Evolutionary conservation across 352 stramenopile genomes (phyloP), one percentile per base, ranked within the genome.

Genomic region (Pythium folliculosum): DNA sequence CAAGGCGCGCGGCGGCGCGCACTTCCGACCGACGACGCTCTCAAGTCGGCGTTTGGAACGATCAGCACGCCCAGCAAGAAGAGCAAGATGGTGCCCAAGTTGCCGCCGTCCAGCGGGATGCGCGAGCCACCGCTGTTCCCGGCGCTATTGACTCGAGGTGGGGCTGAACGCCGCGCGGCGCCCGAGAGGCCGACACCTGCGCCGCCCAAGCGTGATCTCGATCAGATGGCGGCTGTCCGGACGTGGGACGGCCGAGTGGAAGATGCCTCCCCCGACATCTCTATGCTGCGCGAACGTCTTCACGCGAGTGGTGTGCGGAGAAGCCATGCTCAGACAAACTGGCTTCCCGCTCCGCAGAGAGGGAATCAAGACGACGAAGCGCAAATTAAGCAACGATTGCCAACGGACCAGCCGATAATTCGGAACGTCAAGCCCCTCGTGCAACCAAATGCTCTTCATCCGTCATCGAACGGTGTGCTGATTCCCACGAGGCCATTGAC

Each of bases 221-320:
- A 17, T 21, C 16, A 7, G 17, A 52, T 19, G 16, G 5, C 14
- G 10, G 5, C 23, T 21, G 23, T n/a, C 12, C 37, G 14, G 1
- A 3, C 43, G 13, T 19, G 17, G 23, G 43, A 65, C 22, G 6
- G 38, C 17, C 37, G 52, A 17, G 25, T 60, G 17, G 52, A 72
- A 37, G 52, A 72, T 14, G 38, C 5, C 5, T 51, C 32, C 19
- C 30, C 35, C 7, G 14, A 49, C 3, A 23, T 16, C 3, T 66
- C 50, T 5, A 3, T 43, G 14, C 37, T 92, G 19, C 58, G 71
- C 0, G 70, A 82, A 17, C 76, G 85, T 9, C 68, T 94, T 8
- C 83, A 89, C 22, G 77, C 80, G n/a, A 78, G 74, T 6, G 85
- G 85, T 0, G 37, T 91, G 23, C 84, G 88, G 54, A 75, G 80